Percentiles rank a stretch among this genome's conserved stretches.
phyloP scores from a whole-genome alignment of 1,139 yeast species.

The Yamadazyma membranifaciens region DNA sequence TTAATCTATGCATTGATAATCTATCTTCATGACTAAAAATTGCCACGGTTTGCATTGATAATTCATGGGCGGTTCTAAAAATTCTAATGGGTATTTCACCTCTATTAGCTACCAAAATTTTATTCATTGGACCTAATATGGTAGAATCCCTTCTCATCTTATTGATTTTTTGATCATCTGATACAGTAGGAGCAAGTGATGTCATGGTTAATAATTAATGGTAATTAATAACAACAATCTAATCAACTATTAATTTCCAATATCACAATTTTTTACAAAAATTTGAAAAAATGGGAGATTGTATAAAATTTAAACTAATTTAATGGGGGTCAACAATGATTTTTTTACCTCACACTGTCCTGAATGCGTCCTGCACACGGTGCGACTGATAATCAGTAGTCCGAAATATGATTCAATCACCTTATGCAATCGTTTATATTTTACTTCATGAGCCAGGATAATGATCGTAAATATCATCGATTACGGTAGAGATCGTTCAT shows the following conservation, averaged over 20 bases:
- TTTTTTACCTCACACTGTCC: too few species aligned
- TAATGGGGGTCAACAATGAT: too few species aligned
- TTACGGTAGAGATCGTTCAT: too few species aligned
- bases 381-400: too few species aligned
- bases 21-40: conserved; percentile 96
- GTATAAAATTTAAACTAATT: neutral
- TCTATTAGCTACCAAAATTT: conserved; percentile 88
- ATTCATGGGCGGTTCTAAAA: conserved; percentile 96
- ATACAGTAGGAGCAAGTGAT: conserved; percentile 15
- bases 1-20: conserved; percentile 89
- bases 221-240: neutral
- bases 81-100: conserved; percentile 92
- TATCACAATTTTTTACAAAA: too few species aligned
- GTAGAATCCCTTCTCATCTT: conserved; percentile 63
- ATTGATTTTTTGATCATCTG: conserved; percentile 31
- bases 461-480: too few species aligned
- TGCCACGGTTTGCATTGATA: conserved; percentile 97
- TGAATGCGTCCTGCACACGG: too few species aligned
- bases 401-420: neutral
- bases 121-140: conserved; percentile 64
- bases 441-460: too few species aligned
- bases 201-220: conserved; percentile 11
- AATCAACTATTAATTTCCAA: too few species aligned
- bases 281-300: neutral
- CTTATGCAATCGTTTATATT: too few species aligned